Evolutionary conservation across 495 filamentous ascomycete genomes (phyloP).

Genomic region (Aspergillus indologenus): DNA sequence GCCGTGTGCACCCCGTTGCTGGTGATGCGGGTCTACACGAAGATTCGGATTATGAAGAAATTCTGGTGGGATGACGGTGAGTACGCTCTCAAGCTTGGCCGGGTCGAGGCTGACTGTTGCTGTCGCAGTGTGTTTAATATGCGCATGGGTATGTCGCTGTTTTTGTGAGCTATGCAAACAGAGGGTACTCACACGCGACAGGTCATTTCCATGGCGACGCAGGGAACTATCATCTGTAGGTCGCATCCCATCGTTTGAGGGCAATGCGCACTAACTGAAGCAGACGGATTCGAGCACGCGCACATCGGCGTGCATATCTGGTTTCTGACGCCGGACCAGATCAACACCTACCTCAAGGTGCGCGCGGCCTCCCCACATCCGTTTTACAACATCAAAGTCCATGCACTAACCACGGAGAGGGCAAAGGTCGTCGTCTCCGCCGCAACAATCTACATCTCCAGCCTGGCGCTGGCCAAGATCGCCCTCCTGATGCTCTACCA

Average conservation of each 20-base stretch:
- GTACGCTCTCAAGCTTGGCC: neutral
- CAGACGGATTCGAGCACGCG: slow-evolving; percentile 14
- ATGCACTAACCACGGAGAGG: no score
- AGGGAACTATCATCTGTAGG: slow-evolving; percentile 24
- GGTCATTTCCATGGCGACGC: slow-evolving; percentile 23
- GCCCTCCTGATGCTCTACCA: slow-evolving; percentile 32
- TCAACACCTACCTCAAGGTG: neutral
- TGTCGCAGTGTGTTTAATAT: slow-evolving; percentile 22
- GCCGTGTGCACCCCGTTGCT: neutral
- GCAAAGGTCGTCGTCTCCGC: slow-evolving; percentile 26
- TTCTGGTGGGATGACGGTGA: slow-evolving; percentile 31
- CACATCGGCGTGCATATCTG: slow-evolving; percentile 19
- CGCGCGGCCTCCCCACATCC: neutral
- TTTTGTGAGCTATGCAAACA: neutral
- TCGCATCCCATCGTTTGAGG: neutral
- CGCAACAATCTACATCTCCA: slow-evolving; percentile 31
- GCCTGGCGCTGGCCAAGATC: slow-evolving; percentile 35
- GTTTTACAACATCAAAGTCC: no score
- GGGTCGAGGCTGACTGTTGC: neutral
- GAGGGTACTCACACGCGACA: slow-evolving; percentile 2
- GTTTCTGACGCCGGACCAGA: slow-evolving; percentile 15
- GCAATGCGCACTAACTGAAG: neutral
- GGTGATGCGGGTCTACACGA: slow-evolving; percentile 20
- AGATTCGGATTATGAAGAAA: slow-evolving; percentile 13
- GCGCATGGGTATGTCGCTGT: slow-evolving; percentile 25